phyloP scores from a whole-genome alignment of 2,329 filamentous ascomycete species.

The Aspergillus cejpii region DNA sequence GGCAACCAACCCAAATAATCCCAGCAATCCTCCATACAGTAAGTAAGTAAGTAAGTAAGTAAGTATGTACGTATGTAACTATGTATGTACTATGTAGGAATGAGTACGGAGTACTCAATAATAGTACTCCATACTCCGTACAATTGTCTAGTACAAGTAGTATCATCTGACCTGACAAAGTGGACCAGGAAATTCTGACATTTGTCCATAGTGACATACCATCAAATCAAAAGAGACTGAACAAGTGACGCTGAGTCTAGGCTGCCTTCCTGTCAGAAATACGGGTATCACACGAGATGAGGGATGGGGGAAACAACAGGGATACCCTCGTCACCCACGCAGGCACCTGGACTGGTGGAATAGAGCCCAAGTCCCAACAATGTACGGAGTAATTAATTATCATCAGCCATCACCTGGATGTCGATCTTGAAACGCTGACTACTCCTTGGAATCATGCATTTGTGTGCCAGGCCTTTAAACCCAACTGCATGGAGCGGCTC shows the following conservation, averaged over 20 bases:
- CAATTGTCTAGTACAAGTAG: neutral
- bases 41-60: too few relatives aligned
- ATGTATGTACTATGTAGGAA: too few relatives aligned
- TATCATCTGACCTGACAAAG: slow-evolving; percentile 5
- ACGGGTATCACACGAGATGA: neutral
- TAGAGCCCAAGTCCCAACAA: neutral
- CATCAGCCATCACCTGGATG: slow-evolving; percentile 10
- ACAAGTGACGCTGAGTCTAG: too few relatives aligned
- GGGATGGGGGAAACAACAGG: slow-evolving; percentile 4
- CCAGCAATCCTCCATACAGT: too few relatives aligned
- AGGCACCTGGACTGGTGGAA: slow-evolving; percentile 16
- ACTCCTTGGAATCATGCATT: too few relatives aligned
- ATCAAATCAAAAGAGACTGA: neutral
- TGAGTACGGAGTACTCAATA: too few relatives aligned
- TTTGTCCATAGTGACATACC: too few relatives aligned
- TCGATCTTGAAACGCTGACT: slow-evolving; percentile 7
- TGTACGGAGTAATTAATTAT: neutral
- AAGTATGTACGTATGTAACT: too few relatives aligned
- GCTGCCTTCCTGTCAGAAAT: neutral
- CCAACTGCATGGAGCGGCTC: too few relatives aligned
- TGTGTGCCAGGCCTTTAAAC: too few relatives aligned
- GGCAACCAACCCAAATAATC: too few relatives aligned
- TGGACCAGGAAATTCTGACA: neutral
- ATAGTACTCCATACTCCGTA: too few relatives aligned
- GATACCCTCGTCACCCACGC: slow-evolving; percentile 19